Base-by-base conservation (phyloP, 495 filamentous ascomycete genomes). In the Podospora pseudopauciseta region DNA sequence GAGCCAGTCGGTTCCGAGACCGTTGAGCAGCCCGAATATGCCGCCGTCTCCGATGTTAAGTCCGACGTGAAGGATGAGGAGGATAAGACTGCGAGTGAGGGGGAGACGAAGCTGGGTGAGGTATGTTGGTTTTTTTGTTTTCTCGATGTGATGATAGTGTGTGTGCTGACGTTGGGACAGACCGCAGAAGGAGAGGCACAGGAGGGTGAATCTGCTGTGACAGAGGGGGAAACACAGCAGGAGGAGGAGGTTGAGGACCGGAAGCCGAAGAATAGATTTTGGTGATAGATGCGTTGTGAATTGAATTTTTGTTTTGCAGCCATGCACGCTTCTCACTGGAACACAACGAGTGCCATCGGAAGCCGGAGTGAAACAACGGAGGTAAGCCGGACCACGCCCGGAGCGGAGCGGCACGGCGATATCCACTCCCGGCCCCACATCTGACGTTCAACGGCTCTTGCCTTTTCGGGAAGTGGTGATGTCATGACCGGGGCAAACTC, bases 21-120 rank as follows among this genome's bases (percentile, higher is more conserved):
- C 32, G 57, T 64, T 16, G 72, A 72, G 23, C 70, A 76, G 54
- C 73, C 71, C 27, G 67, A 71, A 44, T 39, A 64, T 26, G 74
- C 71, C 3, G 55, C 58, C 64, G 69, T 77, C 57, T 71, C 74
- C 58, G 32, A 28, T 23, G 65, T 66, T 11, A 72, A 77, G 67
- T 64, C 71, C 26, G 75, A 73, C 65, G 65, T 76, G 53, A 77
- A 72, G 54, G 68, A 69, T 9, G 66, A 67, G 23, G 76, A 70
- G 0, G 72, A 72, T 20, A 71, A 5, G 15, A 32, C 30, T 32
- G 30, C 30, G 30, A 32, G 30, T 6, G 39, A 6, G 0, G 39
- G 13, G 39, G 39, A 49, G 39, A 11, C 2, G 15, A 49, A 49
- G 39, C 6, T 11, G 39, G 39, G 39, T 13, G 39, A 49, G 7